Percentiles rank a stretch among this genome's conserved stretches.
These are phyloP conservation scores for Neoscytalidium dimidiatum DNA, from an alignment of 2,329 filamentous ascomycete species.

Conservation along the genomic window DNA sequence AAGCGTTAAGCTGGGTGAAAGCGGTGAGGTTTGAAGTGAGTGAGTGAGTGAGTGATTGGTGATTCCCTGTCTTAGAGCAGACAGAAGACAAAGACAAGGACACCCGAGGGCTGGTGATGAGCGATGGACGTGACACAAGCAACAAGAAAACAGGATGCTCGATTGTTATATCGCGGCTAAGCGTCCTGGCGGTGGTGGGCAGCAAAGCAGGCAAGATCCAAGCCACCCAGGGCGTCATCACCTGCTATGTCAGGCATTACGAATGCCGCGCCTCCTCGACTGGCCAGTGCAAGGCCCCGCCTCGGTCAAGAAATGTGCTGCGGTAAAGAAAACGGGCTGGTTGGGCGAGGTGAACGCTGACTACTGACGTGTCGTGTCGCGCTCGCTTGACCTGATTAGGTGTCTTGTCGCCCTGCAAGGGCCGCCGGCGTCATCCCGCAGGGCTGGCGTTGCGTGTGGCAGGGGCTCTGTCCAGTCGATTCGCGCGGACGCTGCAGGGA, in stretches of 20 bases:
- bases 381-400: not conserved
- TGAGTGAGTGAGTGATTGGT: not conserved
- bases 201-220: constrained; percentile 1
- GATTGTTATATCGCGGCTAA: constrained; percentile 4
- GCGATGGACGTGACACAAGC: not conserved
- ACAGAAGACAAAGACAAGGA: not conserved
- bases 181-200: not conserved
- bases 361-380: constrained; percentile 13
- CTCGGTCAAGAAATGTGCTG: not conserved
- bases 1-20: not conserved
- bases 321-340: constrained; percentile 6
- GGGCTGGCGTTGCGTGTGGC: constrained; percentile 11
- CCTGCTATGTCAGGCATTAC: constrained; percentile 15
- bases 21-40: too few species aligned
- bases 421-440: constrained; percentile 6
- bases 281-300: not conserved
- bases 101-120: not conserved
- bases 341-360: constrained; percentile 4
- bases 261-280: constrained; percentile 10
- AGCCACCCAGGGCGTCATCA: constrained; percentile 3
- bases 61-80: not conserved
- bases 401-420: not conserved
- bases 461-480: not conserved
- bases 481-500: not conserved
- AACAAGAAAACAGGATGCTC: not conserved